These are phyloP conservation scores for Lachnellula willkommii DNA, from an alignment of 2,329 filamentous ascomycete genomes.

Conservation along the genomic window DNA sequence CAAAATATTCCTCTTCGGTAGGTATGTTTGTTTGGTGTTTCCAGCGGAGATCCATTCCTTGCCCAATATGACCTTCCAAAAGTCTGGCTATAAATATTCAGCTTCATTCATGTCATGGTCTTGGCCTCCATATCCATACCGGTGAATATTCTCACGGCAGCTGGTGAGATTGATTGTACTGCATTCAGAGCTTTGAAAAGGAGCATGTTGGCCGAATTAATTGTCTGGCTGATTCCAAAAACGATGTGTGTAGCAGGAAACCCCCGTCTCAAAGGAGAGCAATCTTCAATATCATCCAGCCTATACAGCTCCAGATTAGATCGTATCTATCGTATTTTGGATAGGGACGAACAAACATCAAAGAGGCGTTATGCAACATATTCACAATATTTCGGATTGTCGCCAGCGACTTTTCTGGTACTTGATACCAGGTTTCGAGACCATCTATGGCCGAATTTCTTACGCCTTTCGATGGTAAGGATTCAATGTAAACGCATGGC, in stretches of 20 bases:
- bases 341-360: not conserved
- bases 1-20: conserved; percentile 24
- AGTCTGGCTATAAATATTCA: conserved; percentile 11
- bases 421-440: not conserved
- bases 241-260: not conserved
- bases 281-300: not conserved
- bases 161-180: not conserved
- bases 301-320: not conserved
- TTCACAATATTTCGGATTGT: not conserved
- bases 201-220: not conserved
- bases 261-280: not conserved
- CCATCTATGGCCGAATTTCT: not conserved
- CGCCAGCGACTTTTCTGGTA: not conserved
- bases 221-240: not conserved
- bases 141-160: not conserved
- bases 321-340: not conserved
- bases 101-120: not conserved
- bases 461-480: not conserved
- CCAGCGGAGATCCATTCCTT: conserved; percentile 30
- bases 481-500: not conserved
- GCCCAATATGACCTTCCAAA: conserved; percentile 22
- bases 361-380: not conserved
- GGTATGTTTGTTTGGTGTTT: conserved; percentile 20
- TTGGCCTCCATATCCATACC: not conserved
- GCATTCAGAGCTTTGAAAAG: not conserved